Evolutionary conservation across 1,284 basidiomycete species (phyloP), one percentile per base, ranked within the genome.

Genomic region (Caloboletus inedulis): DNA sequence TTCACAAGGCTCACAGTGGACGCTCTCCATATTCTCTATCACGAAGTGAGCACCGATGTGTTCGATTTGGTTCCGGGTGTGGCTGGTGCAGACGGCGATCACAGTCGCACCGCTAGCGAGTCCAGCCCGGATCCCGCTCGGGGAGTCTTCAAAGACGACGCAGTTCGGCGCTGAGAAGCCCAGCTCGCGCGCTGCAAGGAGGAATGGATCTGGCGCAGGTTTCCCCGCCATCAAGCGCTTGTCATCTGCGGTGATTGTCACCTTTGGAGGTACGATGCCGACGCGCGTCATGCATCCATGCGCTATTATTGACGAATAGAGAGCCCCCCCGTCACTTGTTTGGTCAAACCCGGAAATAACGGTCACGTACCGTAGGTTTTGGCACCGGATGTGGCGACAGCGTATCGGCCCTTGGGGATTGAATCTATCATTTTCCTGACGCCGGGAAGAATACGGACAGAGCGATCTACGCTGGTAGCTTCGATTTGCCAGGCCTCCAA

Each of bases 241-340:
- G 74, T 91, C 88, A 66, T 90, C 87, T 35, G 87, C 87, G 18
- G 88, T 91, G 69, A 91, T 87, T 25, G 87, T 89, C 31, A 90
- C 81, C 35, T 75, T 71, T 7, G 88, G 87, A 10, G 86, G 85
- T 1, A 76, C 76, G 68, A 90, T 90, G 16, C 86, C 86, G 42
- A 86, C 86, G 53, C 83, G 82, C 7, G 76, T 77, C 77, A 89
- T 84, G 63, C 85, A 87, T 19, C 85, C 86, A 60, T 85, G 75
- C 19, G 84, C 84, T 83, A 46, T 23, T 83, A 46, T 23, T 3
- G 13, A 34, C 5, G 5, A 41, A 48, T 31, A 41, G 2, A 3
- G 3, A n/a, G n/a, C n/a, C 8, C 55, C 55, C 3, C 12, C 51
- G 45, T 55, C 16, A 63, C 2, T 16, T 4, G 2, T 19, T 10